These are phyloP conservation scores for Curvularia lunata DNA, from an alignment of 2,329 filamentous ascomycete species.

Conservation along the genomic window DNA sequence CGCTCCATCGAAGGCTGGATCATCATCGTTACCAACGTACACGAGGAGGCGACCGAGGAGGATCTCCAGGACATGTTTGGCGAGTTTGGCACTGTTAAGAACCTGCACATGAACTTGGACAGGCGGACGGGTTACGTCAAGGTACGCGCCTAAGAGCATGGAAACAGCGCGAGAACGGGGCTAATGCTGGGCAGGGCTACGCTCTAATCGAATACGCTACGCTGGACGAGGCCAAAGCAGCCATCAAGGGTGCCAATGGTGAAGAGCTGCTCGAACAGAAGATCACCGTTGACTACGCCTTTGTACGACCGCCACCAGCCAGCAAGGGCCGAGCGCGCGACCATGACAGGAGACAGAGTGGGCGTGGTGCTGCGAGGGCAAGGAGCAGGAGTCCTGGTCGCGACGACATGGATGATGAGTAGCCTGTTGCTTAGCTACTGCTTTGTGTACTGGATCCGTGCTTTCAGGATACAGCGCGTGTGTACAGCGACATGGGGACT, in stretches of 20 bases:
- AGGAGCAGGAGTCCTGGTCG: slow-evolving; percentile 55
- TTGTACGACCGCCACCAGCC: slow-evolving; percentile 73
- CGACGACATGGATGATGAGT: slow-evolving; percentile 41
- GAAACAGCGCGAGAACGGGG: background rate
- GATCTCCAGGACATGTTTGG: slow-evolving; percentile 80
- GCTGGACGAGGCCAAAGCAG: slow-evolving; percentile 77
- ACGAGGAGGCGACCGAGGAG: slow-evolving; percentile 86
- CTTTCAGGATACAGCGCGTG: background rate
- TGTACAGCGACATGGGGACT: background rate
- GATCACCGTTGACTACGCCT: slow-evolving; percentile 81
- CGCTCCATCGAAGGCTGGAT: slow-evolving; percentile 92
- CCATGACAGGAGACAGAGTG: slow-evolving; percentile 40
- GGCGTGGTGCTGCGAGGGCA: slow-evolving; percentile 43
- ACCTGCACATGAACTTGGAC: slow-evolving; percentile 82
- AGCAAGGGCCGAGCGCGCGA: slow-evolving; percentile 56
- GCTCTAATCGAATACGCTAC: slow-evolving; percentile 85
- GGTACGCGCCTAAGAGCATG: slow-evolving; percentile 55
- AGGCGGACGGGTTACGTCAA: slow-evolving; percentile 85
- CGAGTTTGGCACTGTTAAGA: slow-evolving; percentile 87
- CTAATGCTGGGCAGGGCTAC: slow-evolving; percentile 67
- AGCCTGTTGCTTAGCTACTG: background rate
- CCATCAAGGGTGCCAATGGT: slow-evolving; percentile 78
- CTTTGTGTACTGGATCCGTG: background rate
- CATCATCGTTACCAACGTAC: slow-evolving; percentile 82
- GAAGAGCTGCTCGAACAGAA: slow-evolving; percentile 83